Base-by-base conservation (phyloP, 1,284 basidiomycete species). In the Irpex sp. region DNA sequence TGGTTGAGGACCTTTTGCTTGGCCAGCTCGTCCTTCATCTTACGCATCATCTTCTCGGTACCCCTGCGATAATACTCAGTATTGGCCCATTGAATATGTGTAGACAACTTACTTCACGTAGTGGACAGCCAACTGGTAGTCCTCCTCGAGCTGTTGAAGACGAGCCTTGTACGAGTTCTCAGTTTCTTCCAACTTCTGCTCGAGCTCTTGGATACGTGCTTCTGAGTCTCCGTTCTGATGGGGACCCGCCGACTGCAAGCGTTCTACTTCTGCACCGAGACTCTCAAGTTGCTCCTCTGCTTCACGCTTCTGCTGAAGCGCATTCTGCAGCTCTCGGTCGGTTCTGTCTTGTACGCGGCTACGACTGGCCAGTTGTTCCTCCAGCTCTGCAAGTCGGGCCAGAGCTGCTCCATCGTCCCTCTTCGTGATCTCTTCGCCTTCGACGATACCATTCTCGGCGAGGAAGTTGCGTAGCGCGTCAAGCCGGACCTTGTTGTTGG, bases 1-100 rank as follows among this genome's bases (percentile, higher is more conserved):
- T 86, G 81, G 73, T 95, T 96, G 55, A 88, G 77, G 61, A 83
- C 81, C 78, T 97, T 97, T 75, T 95, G 92, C 78, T 93, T 96
- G 65, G 87, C 91, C 63, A 97, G 79, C 73, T 97, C 95, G 69
- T 94, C 93, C 76, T 96, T 95, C 92, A 99, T 96, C 69, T 93
- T 88, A 68, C 95, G 89, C 81, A 98, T 92, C 90, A 99, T 97
- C 80, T 98, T 98, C 77, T 99, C 97, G 0, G 96, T 98, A 60
- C 95, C 95, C 83, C 95, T 96, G 72, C 61, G 72, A 68, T 67
- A 72, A 17, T 68, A 37, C 67, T 70, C 57, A 73, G 71, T 50
- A 69, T 67, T 61, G 68, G 60, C 67, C 54, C 37, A 47, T 60
- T 43, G 55, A 19, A n/a, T n/a, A 62, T 64, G 39, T 37, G 53